These are phyloP conservation scores for Saturnispora bothae DNA, from an alignment of 805 yeast species.

Conservation along the genomic window DNA sequence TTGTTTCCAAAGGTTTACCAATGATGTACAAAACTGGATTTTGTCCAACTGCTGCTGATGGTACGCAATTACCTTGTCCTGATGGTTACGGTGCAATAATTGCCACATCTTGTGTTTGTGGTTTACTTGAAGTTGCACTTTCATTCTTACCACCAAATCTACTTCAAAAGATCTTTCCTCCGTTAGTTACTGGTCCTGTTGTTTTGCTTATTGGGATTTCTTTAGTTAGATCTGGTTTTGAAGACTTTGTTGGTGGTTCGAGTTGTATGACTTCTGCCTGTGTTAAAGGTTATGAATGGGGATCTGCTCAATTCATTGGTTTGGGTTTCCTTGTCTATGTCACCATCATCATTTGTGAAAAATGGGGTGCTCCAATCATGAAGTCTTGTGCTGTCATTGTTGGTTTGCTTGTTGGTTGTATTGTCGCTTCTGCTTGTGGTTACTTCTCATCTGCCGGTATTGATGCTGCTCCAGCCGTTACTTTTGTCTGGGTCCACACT, in stretches of 20 bases:
- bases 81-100: constrained; percentile 83
- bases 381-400: constrained; percentile 86
- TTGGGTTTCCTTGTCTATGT: constrained; percentile 75
- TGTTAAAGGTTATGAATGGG: constrained; percentile 55
- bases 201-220: constrained; percentile 73
- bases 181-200: constrained; percentile 89
- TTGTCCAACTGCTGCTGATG: constrained; percentile 56
- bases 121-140: constrained; percentile 57
- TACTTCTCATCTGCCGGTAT: constrained; percentile 55
- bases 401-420: constrained; percentile 80
- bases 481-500: constrained; percentile 83
- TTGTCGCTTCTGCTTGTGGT: constrained; percentile 85
- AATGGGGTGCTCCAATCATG: constrained; percentile 91
- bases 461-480: constrained; percentile 65
- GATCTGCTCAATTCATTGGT: constrained; percentile 79
- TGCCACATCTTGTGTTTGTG: constrained; percentile 73
- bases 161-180: constrained; percentile 72
- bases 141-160: constrained; percentile 70
- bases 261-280: constrained; percentile 39
- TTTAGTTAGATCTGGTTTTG: constrained; percentile 61
- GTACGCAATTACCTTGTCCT: constrained; percentile 67
- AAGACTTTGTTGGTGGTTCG: constrained; percentile 84
- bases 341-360: constrained; percentile 65
- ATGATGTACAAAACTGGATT: constrained; percentile 66
- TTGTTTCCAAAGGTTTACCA: constrained; percentile 66